Percentiles rank a stretch among this genome's conserved stretches.
Conservation (phyloP, 345 rosid species). For the Aquilaria sinensis region DNA sequence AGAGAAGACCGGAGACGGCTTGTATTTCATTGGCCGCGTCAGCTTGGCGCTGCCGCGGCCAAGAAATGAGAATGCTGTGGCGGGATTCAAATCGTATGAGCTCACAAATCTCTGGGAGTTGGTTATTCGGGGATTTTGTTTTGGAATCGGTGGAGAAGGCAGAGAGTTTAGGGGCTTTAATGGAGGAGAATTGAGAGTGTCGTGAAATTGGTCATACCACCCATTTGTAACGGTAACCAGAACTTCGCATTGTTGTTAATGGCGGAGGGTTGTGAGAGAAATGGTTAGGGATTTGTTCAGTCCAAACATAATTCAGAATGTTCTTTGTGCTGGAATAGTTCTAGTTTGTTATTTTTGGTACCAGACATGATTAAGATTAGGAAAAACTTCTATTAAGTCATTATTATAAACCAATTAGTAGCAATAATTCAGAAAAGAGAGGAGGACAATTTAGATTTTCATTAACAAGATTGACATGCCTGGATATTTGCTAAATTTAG, state of each 20-base stretch:
- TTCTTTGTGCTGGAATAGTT: too few relatives aligned
- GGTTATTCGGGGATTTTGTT: too few relatives aligned
- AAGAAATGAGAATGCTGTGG: conserved; percentile 12
- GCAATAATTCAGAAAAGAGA: not conserved
- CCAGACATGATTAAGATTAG: too few relatives aligned
- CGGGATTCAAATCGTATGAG: not conserved
- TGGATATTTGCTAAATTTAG: conserved; percentile 10
- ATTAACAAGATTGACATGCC: too few relatives aligned
- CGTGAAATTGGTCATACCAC: conserved; percentile 3
- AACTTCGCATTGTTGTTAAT: conserved; percentile 3
- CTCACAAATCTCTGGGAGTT: not conserved
- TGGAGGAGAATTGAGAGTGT: conserved; percentile 11
- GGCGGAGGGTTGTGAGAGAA: not conserved
- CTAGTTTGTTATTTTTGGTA: too few relatives aligned
- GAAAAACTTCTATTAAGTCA: too few relatives aligned
- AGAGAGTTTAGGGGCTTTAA: conserved; percentile 26
- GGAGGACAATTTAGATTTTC: not conserved
- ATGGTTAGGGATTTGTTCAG: too few relatives aligned
- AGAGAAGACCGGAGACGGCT: not conserved
- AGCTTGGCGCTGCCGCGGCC: conserved; percentile 33
- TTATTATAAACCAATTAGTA: too few relatives aligned
- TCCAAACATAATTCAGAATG: too few relatives aligned
- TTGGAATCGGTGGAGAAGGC: not conserved
- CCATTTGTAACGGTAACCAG: conserved; percentile 13
- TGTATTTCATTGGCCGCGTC: conserved; percentile 24